Base-by-base conservation (phyloP, 1,284 basidiomycete genomes). In the Heterobasidion occidentale region DNA sequence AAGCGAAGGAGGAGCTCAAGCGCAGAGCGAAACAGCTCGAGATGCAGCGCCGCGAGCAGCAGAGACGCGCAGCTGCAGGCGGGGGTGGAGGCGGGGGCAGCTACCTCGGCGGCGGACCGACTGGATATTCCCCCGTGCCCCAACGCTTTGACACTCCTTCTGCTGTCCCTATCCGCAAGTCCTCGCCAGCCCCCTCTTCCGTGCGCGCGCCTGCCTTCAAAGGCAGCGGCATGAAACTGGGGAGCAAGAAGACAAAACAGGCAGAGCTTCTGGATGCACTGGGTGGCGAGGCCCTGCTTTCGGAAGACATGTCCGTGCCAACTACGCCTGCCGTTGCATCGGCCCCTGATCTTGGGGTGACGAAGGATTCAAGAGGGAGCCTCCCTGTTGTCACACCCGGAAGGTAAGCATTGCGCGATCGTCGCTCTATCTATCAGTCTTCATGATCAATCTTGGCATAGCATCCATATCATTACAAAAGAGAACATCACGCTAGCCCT, bases 1-100 rank as follows among this genome's bases (percentile, higher is more conserved):
- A 99, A 69, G 97, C 97, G 4, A 99, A 99, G 72, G 97, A 99
- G 71, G 97, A 98, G 70, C 88, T 99, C 68, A 99, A 98, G 72
- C 86, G 97, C 53, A 88, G 96, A 46, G 96, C 97, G 3, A 97
- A 98, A 71, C 95, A 98, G 70, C 86, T 99, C 64, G 97, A 99
- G 71, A 92, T 98, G 86, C 97, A 99, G 70, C 86, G 96, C 46
- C 81, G 96, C 50, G 94, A 97, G 68, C 92, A 94, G 70, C 92
- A 95, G 63, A 79, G 85, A 58, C 84, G 92, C 51, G 72, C 79
- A 14, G 80, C 79, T n/a, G 71, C 76, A 14, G 74, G 77, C 11
- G 70, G 72, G 42, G 74, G 79, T 45, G 63, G 63, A 19, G 70
- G 68, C 5, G 70, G 70, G 11, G 77, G 78, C 20, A 73, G 71